phyloP scores from a whole-genome alignment of 140 eudicot species.

The Bidens hawaiensis region DNA sequence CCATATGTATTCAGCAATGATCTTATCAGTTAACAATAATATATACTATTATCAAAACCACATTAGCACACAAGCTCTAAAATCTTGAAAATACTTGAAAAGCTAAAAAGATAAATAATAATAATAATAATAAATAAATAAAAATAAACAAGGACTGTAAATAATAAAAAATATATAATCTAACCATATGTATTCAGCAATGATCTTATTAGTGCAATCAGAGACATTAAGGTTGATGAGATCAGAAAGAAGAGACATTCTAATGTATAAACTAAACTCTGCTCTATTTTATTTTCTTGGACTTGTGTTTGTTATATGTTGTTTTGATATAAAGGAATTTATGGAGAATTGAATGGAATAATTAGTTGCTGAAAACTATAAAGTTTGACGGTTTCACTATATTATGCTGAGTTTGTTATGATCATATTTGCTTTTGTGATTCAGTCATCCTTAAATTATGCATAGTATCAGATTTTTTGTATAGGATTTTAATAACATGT shows the following conservation, averaged over 20 bases:
- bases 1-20: constrained; percentile 80
- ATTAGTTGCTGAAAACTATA: constrained; percentile 8
- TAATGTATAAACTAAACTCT: not conserved
- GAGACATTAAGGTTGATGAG: constrained; percentile 56
- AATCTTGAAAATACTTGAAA: not conserved
- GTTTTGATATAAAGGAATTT: not conserved
- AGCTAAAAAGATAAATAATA: not conserved
- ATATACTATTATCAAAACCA: not conserved
- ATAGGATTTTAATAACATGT: not conserved
- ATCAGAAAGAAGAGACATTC: constrained; percentile 54
- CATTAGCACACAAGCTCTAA: not conserved
- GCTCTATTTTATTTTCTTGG: not conserved
- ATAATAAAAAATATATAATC: no score
- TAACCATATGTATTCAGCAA: constrained; percentile 76
- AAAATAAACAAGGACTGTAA: not conserved
- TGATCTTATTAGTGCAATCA: constrained; percentile 43
- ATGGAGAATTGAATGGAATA: not conserved
- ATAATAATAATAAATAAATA: not conserved
- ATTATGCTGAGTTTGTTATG: constrained; percentile 18
- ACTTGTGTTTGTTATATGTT: constrained; percentile 4
- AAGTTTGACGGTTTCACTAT: not conserved
- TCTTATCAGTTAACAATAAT: constrained; percentile 55
- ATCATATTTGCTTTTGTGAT: not conserved
- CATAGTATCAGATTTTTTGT: not conserved
- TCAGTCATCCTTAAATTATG: not conserved